Evolutionary conservation across 1,139 yeast genomes (phyloP).

Genomic region (Diutina sp.): DNA sequence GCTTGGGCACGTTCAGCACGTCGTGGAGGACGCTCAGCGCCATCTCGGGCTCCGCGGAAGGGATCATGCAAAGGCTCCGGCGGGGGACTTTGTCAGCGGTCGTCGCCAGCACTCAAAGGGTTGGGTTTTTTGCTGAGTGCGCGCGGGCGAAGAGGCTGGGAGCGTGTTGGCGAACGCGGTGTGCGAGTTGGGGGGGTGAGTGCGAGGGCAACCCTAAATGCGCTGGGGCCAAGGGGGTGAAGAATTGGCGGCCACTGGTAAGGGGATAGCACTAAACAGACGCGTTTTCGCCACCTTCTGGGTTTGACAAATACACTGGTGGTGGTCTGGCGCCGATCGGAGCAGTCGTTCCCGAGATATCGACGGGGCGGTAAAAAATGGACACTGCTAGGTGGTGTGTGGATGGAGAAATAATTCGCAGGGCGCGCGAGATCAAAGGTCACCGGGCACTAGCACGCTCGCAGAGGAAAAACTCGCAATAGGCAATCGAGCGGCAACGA

Average conservation of each 20-base stretch:
- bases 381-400: background rate
- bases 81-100: background rate
- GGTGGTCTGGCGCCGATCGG: background rate
- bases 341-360: background rate
- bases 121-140: background rate
- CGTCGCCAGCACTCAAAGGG: background rate
- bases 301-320: background rate
- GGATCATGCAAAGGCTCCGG: background rate
- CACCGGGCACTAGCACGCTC: too few species aligned
- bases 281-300: background rate
- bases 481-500: too few species aligned
- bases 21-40: background rate
- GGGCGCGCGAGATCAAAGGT: background rate
- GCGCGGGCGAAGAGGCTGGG: background rate
- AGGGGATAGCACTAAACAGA: background rate
- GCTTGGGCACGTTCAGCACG: conserved; percentile 1
- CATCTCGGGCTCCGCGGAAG: background rate
- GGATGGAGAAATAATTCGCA: background rate
- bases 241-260: background rate
- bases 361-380: background rate
- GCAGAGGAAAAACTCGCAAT: too few species aligned
- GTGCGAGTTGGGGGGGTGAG: background rate
- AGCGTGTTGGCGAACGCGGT: background rate
- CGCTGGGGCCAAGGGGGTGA: background rate
- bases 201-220: background rate